phyloP scores from a whole-genome alignment of 2,329 filamentous ascomycete species.

The Furcasterigmium furcatum region DNA sequence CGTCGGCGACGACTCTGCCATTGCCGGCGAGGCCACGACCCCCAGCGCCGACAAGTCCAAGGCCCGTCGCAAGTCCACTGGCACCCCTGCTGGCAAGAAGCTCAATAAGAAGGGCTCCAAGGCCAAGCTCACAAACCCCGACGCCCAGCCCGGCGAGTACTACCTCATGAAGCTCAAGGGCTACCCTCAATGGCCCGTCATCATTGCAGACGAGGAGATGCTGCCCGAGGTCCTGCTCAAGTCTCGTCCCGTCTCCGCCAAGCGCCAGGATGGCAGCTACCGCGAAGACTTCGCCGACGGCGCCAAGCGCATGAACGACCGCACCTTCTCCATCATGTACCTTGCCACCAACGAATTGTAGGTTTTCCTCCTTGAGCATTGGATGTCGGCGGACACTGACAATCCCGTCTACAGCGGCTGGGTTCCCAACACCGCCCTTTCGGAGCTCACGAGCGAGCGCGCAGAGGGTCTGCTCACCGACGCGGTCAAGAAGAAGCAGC shows the following conservation, averaged over 20 bases:
- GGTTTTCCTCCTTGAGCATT: conserved; percentile 36
- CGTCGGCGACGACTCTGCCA: conserved; percentile 16
- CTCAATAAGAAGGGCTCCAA: conserved; percentile 83
- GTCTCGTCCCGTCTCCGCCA: conserved; percentile 79
- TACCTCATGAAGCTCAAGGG: conserved; percentile 94
- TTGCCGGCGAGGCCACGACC: conserved; percentile 28
- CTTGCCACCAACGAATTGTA: conserved; percentile 95
- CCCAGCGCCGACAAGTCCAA: conserved; percentile 36
- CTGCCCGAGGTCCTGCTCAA: conserved; percentile 75
- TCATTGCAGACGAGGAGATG: conserved; percentile 94
- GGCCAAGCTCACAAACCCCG: conserved; percentile 65
- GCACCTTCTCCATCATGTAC: conserved; percentile 95
- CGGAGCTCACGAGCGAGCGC: conserved; percentile 70
- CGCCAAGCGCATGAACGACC: conserved; percentile 79
- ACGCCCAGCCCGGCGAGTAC: conserved; percentile 87
- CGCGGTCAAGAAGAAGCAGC: conserved; percentile 71
- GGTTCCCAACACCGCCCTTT: conserved; percentile 82
- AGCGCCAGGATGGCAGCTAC: conserved; percentile 79
- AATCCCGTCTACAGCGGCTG: conserved; percentile 63
- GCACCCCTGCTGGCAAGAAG: conserved; percentile 68
- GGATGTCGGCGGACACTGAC: conserved; percentile 1
- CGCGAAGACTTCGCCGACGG: conserved; percentile 84
- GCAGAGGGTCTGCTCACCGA: conserved; percentile 66
- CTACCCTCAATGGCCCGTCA: conserved; percentile 89
- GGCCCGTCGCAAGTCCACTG: conserved; percentile 70